These are phyloP conservation scores for Tetrapisispora iriomotensis DNA, from an alignment of 805 yeast genomes.

Conservation along the genomic window DNA sequence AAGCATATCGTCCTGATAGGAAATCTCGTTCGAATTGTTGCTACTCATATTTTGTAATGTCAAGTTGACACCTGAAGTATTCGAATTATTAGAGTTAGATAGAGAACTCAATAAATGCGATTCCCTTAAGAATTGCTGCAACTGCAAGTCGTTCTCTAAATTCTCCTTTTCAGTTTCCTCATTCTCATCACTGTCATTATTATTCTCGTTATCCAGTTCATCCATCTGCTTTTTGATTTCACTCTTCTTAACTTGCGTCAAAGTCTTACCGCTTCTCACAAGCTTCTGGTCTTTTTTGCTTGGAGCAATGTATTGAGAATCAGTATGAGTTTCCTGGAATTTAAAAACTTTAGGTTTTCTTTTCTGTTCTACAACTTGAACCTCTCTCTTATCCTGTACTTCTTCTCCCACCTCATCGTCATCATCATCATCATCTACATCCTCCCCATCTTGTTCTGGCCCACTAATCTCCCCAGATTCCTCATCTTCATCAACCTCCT, in stretches of 20 bases:
- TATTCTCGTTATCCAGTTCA: not conserved
- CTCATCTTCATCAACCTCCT: conserved; percentile 7
- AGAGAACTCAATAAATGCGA: conserved; percentile 51
- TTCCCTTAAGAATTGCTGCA: conserved; percentile 60
- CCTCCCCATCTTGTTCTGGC: conserved; percentile 16
- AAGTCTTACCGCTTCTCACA: conserved; percentile 50
- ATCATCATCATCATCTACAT: conserved; percentile 7
- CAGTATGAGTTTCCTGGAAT: conserved; percentile 15
- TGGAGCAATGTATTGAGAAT: conserved; percentile 20
- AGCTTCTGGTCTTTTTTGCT: conserved; percentile 43
- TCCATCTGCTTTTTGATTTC: conserved; percentile 24
- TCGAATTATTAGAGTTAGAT: conserved; percentile 17
- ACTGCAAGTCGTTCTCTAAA: conserved; percentile 57
- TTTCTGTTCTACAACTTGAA: not conserved
- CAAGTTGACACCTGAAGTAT: conserved; percentile 54
- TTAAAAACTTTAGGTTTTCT: conserved; percentile 19
- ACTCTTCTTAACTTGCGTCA: conserved; percentile 28
- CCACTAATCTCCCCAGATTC: conserved; percentile 1
- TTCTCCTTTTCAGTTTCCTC: conserved; percentile 40
- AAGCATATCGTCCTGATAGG: conserved; percentile 37
- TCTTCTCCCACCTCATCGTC: conserved; percentile 1
- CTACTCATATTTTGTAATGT: conserved; percentile 44
- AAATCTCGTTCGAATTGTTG: conserved; percentile 9
- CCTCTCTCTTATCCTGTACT: conserved; percentile 7
- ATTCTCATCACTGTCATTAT: conserved; percentile 14